These are phyloP conservation scores for Xerocomellus dryophilus DNA, from an alignment of 768 basidiomycete genomes.

Conservation along the genomic window DNA sequence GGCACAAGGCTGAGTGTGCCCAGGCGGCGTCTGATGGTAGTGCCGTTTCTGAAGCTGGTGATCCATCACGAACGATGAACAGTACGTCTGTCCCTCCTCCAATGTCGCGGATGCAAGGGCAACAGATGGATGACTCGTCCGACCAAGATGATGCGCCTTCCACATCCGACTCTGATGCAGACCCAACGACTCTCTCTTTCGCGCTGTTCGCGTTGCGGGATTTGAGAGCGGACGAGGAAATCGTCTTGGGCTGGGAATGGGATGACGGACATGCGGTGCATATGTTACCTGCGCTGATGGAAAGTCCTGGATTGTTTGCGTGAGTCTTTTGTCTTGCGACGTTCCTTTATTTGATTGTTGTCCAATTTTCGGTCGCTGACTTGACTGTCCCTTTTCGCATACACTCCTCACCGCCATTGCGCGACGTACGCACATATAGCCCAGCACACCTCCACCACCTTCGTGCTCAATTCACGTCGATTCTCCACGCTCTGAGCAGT, in stretches of 20 bases:
- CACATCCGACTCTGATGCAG: slow-evolving; percentile 23
- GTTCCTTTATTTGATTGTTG: not conserved
- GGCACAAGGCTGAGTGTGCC: slow-evolving; percentile 19
- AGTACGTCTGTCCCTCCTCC: slow-evolving; percentile 10
- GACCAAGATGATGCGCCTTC: slow-evolving; percentile 19
- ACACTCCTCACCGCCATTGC: not conserved
- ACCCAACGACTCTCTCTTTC: slow-evolving; percentile 53
- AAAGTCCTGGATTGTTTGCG: slow-evolving; percentile 56
- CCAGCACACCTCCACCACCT: slow-evolving; percentile 50
- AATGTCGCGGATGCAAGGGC: slow-evolving; percentile 6
- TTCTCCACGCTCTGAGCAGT: slow-evolving; percentile 65
- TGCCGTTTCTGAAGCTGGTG: not conserved
- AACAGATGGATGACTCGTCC: slow-evolving; percentile 12
- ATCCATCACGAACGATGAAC: slow-evolving; percentile 8
- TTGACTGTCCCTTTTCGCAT: not conserved
- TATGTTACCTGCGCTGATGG: slow-evolving; percentile 63
- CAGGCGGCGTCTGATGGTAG: slow-evolving; percentile 3
- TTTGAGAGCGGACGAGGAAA: slow-evolving; percentile 76
- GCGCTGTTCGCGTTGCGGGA: slow-evolving; percentile 78
- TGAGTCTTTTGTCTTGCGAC: slow-evolving; percentile 35
- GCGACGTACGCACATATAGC: slow-evolving; percentile 26
- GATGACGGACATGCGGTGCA: slow-evolving; percentile 89
- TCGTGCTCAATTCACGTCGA: slow-evolving; percentile 63
- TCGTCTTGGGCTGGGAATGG: slow-evolving; percentile 95
- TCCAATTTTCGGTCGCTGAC: slow-evolving; percentile 8